phyloP scores from a whole-genome alignment of 345 rosid species.

The Psidium friedrichsthalianum region DNA sequence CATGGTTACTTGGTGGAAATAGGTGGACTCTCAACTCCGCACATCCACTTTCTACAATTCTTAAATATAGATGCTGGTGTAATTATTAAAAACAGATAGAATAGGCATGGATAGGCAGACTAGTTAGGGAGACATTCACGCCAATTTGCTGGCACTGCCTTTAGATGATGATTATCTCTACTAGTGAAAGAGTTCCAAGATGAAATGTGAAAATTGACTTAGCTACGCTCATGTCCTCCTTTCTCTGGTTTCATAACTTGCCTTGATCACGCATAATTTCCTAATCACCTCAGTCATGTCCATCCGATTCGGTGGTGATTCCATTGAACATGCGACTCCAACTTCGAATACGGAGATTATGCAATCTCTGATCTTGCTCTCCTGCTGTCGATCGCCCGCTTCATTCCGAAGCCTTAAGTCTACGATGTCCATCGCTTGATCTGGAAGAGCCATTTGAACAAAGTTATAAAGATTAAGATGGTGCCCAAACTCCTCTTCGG shows the following conservation, averaged over 20 bases:
- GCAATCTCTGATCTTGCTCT: background rate
- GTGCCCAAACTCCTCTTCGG: background rate
- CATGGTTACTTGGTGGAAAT: background rate
- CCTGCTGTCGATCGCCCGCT: background rate
- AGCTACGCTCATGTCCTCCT: background rate
- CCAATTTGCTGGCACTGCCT: background rate
- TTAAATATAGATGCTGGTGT: background rate
- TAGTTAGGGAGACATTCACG: background rate
- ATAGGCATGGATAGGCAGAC: background rate
- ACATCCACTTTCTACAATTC: background rate
- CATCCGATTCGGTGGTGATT: background rate
- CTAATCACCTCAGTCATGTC: too few relatives aligned
- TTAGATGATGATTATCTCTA: background rate
- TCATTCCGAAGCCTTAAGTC: background rate
- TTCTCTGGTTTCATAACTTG: background rate
- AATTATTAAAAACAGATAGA: background rate
- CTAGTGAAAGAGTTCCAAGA: background rate
- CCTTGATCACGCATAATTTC: background rate
- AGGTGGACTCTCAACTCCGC: background rate
- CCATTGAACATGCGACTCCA: background rate
- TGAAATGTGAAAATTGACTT: fast-evolving
- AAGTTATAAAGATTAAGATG: background rate
- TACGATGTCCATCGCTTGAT: background rate
- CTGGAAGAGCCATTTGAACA: background rate
- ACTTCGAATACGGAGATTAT: background rate